phyloP scores from a whole-genome alignment of 306 rosid species.

The Gleditsia sinensis region DNA sequence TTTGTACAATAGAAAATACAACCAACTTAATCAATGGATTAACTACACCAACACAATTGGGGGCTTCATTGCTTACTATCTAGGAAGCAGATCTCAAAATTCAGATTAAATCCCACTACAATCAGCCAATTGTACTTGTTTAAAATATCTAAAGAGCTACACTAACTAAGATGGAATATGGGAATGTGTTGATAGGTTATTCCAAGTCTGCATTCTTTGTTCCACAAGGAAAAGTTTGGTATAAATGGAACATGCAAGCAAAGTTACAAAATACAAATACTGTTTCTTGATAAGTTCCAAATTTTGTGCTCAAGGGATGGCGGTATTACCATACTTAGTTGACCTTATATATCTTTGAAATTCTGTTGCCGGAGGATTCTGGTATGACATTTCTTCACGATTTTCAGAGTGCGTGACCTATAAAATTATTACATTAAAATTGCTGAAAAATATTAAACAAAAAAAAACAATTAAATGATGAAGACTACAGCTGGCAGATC shows the following conservation, averaged over 20 bases:
- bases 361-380: constrained; percentile 81
- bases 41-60: background rate
- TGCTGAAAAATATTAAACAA: constrained; percentile 21
- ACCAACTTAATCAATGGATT: background rate
- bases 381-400: constrained; percentile 63
- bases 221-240: background rate
- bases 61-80: background rate
- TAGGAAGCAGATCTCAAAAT: background rate
- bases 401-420: constrained; percentile 65
- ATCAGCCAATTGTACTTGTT: background rate
- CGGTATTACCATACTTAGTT: constrained; percentile 63
- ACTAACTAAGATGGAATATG: background rate
- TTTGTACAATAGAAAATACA: background rate
- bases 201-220: background rate
- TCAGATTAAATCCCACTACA: background rate
- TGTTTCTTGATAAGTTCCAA: constrained; percentile 20
- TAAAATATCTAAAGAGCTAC: background rate
- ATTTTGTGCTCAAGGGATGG: constrained; percentile 20
- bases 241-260: background rate
- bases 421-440: constrained; percentile 28
- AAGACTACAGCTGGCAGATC: constrained; percentile 82
- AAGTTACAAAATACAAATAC: background rate
- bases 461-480: constrained; percentile 21
- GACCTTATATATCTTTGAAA: constrained; percentile 87
- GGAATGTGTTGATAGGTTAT: background rate